Evolutionary conservation across 306 rosid genomes (phyloP), one percentile per base, ranked within the genome.

Genomic region (Quercus aquifolioides): DNA sequence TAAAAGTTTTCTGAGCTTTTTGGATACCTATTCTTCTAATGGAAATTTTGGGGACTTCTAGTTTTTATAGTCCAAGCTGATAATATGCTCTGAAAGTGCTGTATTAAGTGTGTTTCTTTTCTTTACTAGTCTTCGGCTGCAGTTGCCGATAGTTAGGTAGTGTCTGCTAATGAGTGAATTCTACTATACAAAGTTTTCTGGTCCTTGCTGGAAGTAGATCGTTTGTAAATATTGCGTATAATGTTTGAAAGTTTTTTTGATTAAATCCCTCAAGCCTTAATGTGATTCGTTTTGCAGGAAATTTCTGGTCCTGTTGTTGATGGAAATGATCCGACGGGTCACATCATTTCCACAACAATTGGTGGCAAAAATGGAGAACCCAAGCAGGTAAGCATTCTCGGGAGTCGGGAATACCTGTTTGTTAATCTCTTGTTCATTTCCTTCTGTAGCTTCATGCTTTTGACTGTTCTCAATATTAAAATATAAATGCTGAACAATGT

Each of bases 311-410:
- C 97, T 62, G 92, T 92, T 33, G 83, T 85, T 79, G 96, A 91
- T 78, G 95, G 97, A 59, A 90, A 86, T 69, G 97, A 92, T 80
- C 90, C 97, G 12, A 94, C 98, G 9, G 97, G 98, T 75, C 98
- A 91, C 82, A 92, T 94, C 68, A 94, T 94, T 46, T 91, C 98
- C 33, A 94, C 98, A 20, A 94, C 98, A 7, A 92, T 92, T 69
- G 97, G 98, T 65, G 98, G 98, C 69, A 94, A 92, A 88, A 91
- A 94, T 84, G 98, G 97, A 63, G 97, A 92, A 75, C 97, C 98
- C 52, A 94, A 94, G 83, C 97, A 92, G 95, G 98, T 94, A 73
- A 13, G 14, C 35, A 8, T 60, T 74, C 70, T 68, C 59, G 76
- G 78, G 59, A 79, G 80, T 58, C 55, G 74, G 79, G 64, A 79